Evolutionary conservation across 257 asterid genomes (phyloP).

Genomic region (Fraxinus pennsylvanica): DNA sequence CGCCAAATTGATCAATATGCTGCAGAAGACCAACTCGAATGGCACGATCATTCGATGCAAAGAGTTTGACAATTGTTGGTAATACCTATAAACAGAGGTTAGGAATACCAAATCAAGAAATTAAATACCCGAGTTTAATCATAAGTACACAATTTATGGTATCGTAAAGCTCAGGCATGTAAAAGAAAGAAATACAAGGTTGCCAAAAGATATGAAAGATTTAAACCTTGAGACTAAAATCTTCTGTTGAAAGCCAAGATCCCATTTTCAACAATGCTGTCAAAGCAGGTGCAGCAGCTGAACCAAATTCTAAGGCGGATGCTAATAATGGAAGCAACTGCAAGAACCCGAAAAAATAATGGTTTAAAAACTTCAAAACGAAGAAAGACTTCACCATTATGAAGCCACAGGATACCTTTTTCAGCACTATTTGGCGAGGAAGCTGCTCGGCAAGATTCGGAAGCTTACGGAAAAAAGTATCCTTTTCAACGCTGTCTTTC

Average conservation of each 20-base stretch:
- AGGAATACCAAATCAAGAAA: constrained; percentile 19
- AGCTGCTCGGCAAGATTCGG: constrained; percentile 96
- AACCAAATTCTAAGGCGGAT: constrained; percentile 91
- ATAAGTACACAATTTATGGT: constrained; percentile 9
- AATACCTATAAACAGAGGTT: constrained; percentile 49
- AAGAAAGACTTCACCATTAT: constrained; percentile 9
- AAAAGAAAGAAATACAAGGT: constrained; percentile 20
- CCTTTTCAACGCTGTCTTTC: constrained; percentile 98
- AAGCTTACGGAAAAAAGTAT: constrained; percentile 91
- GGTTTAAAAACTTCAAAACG: constrained; percentile 15
- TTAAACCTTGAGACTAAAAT: constrained; percentile 72
- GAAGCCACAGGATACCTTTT: constrained; percentile 77
- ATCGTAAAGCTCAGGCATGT: constrained; percentile 20
- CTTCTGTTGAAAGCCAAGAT: constrained; percentile 83
- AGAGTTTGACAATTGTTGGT: constrained; percentile 86
- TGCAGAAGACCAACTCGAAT: constrained; percentile 87
- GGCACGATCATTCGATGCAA: constrained; percentile 87
- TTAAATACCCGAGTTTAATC: constrained; percentile 8
- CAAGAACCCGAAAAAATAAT: constrained; percentile 28
- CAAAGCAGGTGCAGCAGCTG: constrained; percentile 99
- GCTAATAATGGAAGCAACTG: constrained; percentile 96
- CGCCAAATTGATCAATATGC: constrained; percentile 94
- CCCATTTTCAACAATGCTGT: constrained; percentile 92
- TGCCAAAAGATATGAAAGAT: constrained; percentile 23
- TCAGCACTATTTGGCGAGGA: constrained; percentile 91